Evolutionary conservation across 306 rosid species (phyloP).

Genomic region (Prinsepia uniflora): DNA sequence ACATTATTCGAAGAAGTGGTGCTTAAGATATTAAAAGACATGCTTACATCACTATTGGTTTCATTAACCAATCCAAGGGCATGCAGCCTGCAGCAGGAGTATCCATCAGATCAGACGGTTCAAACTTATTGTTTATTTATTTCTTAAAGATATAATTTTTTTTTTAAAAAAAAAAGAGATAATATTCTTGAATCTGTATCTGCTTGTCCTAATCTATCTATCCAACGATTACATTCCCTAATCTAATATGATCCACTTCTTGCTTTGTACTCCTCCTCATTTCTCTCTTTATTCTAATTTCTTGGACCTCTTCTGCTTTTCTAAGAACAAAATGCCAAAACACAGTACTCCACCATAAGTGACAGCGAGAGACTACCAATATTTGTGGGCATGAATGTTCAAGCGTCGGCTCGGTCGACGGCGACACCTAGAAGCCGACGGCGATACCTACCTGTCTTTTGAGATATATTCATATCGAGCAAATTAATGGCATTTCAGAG

Average conservation of each 20-base stretch:
- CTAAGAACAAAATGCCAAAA: slow-evolving; percentile 17
- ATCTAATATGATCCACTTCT: slow-evolving; percentile 8
- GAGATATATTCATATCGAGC: too few species aligned
- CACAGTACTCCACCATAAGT: not conserved
- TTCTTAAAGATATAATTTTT: not conserved
- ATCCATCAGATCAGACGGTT: not conserved
- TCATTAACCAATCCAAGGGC: not conserved
- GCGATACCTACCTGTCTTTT: too few species aligned
- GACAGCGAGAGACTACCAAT: slow-evolving; percentile 2
- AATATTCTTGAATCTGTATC: not conserved
- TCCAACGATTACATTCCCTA: slow-evolving; percentile 1
- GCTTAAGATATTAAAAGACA: not conserved
- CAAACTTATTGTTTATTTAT: not conserved
- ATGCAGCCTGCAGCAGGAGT: not conserved
- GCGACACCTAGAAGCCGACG: too few species aligned
- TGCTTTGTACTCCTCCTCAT: not conserved
- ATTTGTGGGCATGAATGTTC: not conserved
- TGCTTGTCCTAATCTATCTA: slow-evolving; percentile 10
- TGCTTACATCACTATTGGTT: not conserved
- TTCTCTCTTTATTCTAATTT: slow-evolving; percentile 14
- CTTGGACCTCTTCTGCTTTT: not conserved
- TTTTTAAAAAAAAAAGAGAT: too few species aligned
- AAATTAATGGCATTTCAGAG: too few species aligned
- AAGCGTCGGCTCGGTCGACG: too few species aligned
- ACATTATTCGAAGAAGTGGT: not conserved